Evolutionary conservation across 768 basidiomycete species (phyloP).

Genomic region (Glaciozyma antarctica): DNA sequence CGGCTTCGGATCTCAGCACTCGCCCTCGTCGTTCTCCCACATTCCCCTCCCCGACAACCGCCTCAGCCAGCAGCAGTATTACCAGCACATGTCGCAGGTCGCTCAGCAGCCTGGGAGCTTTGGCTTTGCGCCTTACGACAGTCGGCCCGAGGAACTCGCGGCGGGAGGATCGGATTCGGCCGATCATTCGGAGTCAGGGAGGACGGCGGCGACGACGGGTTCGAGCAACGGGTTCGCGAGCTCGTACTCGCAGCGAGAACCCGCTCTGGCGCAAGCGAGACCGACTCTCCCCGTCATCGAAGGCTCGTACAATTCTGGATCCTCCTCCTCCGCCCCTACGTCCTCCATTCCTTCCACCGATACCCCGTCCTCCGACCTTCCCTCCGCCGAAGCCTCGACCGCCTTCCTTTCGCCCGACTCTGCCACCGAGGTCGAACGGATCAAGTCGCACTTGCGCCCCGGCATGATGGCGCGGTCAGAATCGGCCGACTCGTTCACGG

Average conservation of each 20-base stretch:
- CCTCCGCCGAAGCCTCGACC: not conserved
- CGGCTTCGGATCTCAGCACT: not conserved
- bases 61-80: constrained; percentile 6
- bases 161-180: not conserved
- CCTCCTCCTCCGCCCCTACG: not conserved
- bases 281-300: too few relatives aligned
- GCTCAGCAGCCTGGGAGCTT: too few relatives aligned
- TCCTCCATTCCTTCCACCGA: not conserved
- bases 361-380: not conserved
- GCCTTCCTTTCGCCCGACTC: not conserved
- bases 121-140: too few relatives aligned
- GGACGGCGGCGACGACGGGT: constrained; percentile 4
- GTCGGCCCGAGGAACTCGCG: constrained; percentile 1
- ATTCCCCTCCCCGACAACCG: constrained; percentile 9
- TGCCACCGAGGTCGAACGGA: not conserved
- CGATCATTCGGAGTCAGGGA: not conserved
- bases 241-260: not conserved
- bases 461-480: constrained; percentile 3
- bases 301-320: not conserved
- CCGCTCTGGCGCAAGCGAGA: too few relatives aligned
- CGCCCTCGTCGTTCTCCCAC: not conserved
- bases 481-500: constrained; percentile 12
- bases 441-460: not conserved
- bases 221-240: constrained; percentile 4
- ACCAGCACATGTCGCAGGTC: constrained; percentile 2